Conservation (phyloP, 305 asterid species). For the Solanum hybrid region DNA sequence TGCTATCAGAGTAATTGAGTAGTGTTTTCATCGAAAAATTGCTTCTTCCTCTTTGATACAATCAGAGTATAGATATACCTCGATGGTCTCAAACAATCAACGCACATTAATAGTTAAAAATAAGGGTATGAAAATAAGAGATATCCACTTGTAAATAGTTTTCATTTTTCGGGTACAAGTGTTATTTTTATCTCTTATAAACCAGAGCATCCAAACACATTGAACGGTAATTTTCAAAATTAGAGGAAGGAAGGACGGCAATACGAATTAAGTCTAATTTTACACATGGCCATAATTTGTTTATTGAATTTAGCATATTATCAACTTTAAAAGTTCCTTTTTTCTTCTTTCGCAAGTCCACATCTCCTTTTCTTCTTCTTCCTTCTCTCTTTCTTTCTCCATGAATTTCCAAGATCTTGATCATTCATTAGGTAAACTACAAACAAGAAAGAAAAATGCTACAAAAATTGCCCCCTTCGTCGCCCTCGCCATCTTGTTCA, state of each 20-base stretch:
- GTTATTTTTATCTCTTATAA: no score
- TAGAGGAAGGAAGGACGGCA: not conserved
- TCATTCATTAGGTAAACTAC: slow-evolving; percentile 35
- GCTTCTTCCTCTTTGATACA: not conserved
- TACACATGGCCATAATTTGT: not conserved
- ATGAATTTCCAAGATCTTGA: slow-evolving; percentile 21
- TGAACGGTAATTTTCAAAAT: not conserved
- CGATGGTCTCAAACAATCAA: no score
- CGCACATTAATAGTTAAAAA: not conserved
- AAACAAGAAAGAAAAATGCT: slow-evolving; percentile 27
- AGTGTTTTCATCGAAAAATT: no score
- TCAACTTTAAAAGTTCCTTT: not conserved
- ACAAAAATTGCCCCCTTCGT: slow-evolving; percentile 43
- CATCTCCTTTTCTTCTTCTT: not conserved
- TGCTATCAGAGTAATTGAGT: no score
- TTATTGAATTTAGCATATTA: not conserved
- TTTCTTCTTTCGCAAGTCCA: not conserved
- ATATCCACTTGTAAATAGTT: not conserved
- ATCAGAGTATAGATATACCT: no score
- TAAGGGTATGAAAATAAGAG: not conserved
- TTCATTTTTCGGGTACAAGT: no score
- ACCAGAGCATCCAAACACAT: not conserved
- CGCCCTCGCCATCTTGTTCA: slow-evolving; percentile 30
- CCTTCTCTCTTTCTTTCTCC: not conserved
- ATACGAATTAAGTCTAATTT: not conserved